Conservation (phyloP, 768 basidiomycete genomes). For the Termitomyces sp. region DNA sequence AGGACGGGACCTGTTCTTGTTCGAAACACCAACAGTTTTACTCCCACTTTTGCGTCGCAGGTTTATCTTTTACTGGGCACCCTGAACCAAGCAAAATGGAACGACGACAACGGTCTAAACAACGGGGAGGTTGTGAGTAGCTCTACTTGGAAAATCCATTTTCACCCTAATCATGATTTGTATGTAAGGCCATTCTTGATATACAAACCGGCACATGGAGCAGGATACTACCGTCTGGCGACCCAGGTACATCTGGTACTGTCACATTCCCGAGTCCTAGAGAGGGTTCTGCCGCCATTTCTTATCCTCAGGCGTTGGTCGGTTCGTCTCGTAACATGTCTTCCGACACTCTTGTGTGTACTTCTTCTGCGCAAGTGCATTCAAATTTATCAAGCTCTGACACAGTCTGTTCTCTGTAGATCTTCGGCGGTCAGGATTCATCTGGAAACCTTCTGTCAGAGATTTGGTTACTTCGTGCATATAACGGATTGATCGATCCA, state of each 20-base stretch:
- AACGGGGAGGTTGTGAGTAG: conserved; percentile 67
- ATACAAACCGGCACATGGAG: conserved; percentile 60
- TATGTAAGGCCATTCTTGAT: conserved; percentile 60
- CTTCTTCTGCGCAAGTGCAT: background rate
- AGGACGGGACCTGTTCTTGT: conserved; percentile 54
- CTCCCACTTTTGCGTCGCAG: conserved; percentile 55
- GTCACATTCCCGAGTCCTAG: conserved; percentile 59
- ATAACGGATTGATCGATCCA: conserved; percentile 54
- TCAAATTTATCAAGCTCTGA: background rate
- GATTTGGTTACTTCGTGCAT: conserved; percentile 73
- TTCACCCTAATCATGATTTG: conserved; percentile 3
- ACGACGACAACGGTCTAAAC: conserved; percentile 54
- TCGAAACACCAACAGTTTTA: conserved; percentile 52
- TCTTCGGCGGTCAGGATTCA: conserved; percentile 73
- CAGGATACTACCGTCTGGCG: conserved; percentile 69
- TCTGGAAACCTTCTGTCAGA: conserved; percentile 65
- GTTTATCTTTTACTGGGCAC: conserved; percentile 66
- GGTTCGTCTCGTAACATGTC: conserved; percentile 41
- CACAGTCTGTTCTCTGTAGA: conserved; percentile 19
- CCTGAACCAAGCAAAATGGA: conserved; percentile 59
- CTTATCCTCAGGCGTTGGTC: conserved; percentile 48
- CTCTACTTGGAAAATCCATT: background rate
- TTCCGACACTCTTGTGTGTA: conserved; percentile 59
- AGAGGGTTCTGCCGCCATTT: conserved; percentile 62
- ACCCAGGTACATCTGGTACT: conserved; percentile 50